Evolutionary conservation across 352 stramenopile species (phyloP).

Genomic region (Phytopythium boreale): DNA sequence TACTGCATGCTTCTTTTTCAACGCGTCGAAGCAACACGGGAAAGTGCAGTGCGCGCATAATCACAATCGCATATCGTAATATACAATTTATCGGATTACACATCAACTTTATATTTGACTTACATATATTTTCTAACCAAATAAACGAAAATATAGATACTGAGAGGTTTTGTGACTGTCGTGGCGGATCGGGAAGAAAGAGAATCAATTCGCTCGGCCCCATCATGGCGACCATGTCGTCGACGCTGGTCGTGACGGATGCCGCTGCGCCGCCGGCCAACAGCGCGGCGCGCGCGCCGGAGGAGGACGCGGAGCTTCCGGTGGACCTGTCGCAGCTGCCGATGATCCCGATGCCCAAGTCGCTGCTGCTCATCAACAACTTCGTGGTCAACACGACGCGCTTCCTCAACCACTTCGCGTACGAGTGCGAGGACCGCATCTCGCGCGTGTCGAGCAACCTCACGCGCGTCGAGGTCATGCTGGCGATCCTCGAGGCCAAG

Average conservation of each 20-base stretch:
- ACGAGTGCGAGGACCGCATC: slow-evolving; percentile 83
- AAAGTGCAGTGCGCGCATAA: too few relatives aligned
- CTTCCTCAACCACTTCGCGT: slow-evolving; percentile 85
- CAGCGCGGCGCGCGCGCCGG: slow-evolving; percentile 12
- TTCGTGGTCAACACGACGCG: slow-evolving; percentile 84
- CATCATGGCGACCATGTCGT: slow-evolving; percentile 6
- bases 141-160: too few relatives aligned
- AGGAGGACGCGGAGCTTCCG: slow-evolving; percentile 67
- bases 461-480: slow-evolving; percentile 78
- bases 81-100: too few relatives aligned
- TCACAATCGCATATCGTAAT: too few relatives aligned
- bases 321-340: slow-evolving; percentile 78
- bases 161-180: too few relatives aligned
- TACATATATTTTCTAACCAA: too few relatives aligned
- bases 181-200: background rate
- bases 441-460: slow-evolving; percentile 64
- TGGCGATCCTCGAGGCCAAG: slow-evolving; percentile 85
- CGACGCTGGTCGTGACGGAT: slow-evolving; percentile 52
- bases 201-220: background rate
- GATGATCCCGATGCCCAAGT: slow-evolving; percentile 71
- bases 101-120: too few relatives aligned
- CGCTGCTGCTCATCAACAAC: slow-evolving; percentile 83
- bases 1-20: background rate
- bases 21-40: too few relatives aligned
- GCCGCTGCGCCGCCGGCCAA: slow-evolving; percentile 9